Base-by-base conservation (phyloP, 805 yeast genomes). In the Hanseniaspora hatyaiensis region DNA sequence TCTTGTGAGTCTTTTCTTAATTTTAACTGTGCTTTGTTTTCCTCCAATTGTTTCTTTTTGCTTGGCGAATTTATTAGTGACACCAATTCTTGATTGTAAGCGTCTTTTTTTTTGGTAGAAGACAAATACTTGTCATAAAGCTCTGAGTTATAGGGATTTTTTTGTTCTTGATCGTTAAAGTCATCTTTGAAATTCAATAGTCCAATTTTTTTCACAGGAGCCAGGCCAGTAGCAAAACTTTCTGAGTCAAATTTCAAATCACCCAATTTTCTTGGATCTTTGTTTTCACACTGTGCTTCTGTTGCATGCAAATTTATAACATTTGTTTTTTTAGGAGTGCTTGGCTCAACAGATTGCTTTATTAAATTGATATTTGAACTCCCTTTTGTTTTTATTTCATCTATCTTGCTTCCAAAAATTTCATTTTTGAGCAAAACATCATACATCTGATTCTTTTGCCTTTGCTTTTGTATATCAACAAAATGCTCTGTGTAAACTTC, bases 351-450 rank as follows among this genome's bases (percentile, higher is more conserved):
- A 2, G 31, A 37, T n/a, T 37, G 34, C 43, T 12, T 31, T 6
- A 9, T 49, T 15, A 3, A 51, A 28, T 12, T 52, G 44, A 6
- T 46, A 34, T 49, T 54, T 53, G 18, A 56, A 18, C 11, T 23
- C 16, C 24, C 16, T 6, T 19, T 23, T 13, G 32, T 22, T 6
- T 30, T 36, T 9, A 16, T 9, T 18, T 38, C n/a, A 4, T 88
- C 85, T 3, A 85, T 76, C 52, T 82, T 76, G 58, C 82, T 92
- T 13, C 96, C 97, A 68, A 92, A 92, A 30, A 92, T 65, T 61
- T 92, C 98, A 29, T 94, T 83, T 55, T 83, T 82, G 40, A 92
- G 66, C 2, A 92, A 83, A 0, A 89, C 78, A 48, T 88, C 80
- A 63, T 88, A 92, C 0, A 95, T 84, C 53, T 82, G 69, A 59